Percentiles rank a stretch among this genome's conserved stretches.
Evolutionary conservation across 2,329 filamentous ascomycete genomes (phyloP).

Genomic region (Nigrograna mackinnonii): DNA sequence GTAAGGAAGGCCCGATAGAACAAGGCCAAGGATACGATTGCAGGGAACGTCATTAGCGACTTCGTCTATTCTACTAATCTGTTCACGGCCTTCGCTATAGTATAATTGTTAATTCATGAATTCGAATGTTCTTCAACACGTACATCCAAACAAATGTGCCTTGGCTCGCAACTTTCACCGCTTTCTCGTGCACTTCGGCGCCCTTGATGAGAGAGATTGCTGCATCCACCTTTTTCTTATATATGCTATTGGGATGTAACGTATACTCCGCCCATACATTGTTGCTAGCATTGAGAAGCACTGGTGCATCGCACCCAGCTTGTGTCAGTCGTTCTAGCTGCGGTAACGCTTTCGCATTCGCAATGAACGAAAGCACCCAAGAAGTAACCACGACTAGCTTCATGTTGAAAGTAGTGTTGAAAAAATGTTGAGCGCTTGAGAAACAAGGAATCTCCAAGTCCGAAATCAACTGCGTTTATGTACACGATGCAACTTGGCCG

Average conservation of each 20-base stretch:
- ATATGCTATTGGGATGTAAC: conserved; percentile 52
- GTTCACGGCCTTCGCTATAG: conserved; percentile 44
- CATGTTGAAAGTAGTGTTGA: too few species aligned
- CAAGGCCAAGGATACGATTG: conserved; percentile 53
- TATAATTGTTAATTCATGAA: neutral
- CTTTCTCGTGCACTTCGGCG: conserved; percentile 52
- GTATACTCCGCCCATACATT: conserved; percentile 28
- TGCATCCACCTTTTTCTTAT: conserved; percentile 50
- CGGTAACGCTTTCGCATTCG: too few species aligned
- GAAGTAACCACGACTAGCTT: too few species aligned
- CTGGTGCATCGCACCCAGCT: conserved; percentile 6
- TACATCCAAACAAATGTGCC: conserved; percentile 55
- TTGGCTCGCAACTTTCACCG: conserved; percentile 45
- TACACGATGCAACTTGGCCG: too few species aligned
- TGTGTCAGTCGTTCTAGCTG: too few species aligned
- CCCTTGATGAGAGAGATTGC: conserved; percentile 59
- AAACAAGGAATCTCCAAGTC: too few species aligned
- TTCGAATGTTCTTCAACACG: conserved; percentile 12
- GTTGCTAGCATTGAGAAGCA: conserved; percentile 5
- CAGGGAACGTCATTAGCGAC: conserved; percentile 52
- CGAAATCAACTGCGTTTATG: too few species aligned
- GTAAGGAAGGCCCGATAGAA: conserved; percentile 63
- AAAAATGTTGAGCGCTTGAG: too few species aligned
- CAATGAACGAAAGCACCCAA: too few species aligned
- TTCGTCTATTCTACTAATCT: conserved; percentile 46